Base-by-base conservation (phyloP, 176 grass and related monocot genomes). In the Juncus effusus region DNA sequence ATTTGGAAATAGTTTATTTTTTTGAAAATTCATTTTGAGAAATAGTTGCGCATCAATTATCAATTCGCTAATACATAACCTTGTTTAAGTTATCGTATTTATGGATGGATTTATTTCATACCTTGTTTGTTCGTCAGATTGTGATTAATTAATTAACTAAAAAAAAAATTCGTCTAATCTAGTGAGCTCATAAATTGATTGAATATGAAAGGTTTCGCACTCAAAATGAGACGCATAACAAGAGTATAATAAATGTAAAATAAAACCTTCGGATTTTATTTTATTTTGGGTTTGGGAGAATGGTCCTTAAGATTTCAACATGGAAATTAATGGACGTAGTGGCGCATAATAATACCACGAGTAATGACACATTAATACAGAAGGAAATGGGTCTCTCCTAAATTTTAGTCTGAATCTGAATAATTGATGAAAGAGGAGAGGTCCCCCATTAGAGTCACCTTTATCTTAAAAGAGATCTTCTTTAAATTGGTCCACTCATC, bases 381-480 rank as follows among this genome's bases (percentile, higher is more conserved):
- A 35, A 9, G 54, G 38, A 59, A 71, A 59, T 35, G 40, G 52
- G 36, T 70, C 67, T 70, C 52, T 70, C 67, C 44, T 47, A 47
- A 47, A 47, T 47, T 47, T 9, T 47, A 47, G 19, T 47, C 44
- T 47, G 19, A 47, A 9, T 47, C 44, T 47, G 44, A 47, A 47
- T 55, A 70, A 70, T 42, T 70, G 67, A 57, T 56, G 67, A 41
- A 54, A 70, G 37, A 38, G 65, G 65, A 36, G 50, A 44, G 65
- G 65, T 69, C 65, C 54, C 67, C 67, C 36, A 44, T 41, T 47
- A 40, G 38, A 44, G n/a, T 49, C 54, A 58, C 37, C 54, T 72
- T 72, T 72, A 59, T 45, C n/a, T 44, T 69, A 56, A 28, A 19
- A 66, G n/a, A 69, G 35, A 69, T 9, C 1, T 1, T 47, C 44